Evolutionary conservation across 2,329 filamentous ascomycete species (phyloP).

Genomic region (Davidsoniella neocaledoniae): DNA sequence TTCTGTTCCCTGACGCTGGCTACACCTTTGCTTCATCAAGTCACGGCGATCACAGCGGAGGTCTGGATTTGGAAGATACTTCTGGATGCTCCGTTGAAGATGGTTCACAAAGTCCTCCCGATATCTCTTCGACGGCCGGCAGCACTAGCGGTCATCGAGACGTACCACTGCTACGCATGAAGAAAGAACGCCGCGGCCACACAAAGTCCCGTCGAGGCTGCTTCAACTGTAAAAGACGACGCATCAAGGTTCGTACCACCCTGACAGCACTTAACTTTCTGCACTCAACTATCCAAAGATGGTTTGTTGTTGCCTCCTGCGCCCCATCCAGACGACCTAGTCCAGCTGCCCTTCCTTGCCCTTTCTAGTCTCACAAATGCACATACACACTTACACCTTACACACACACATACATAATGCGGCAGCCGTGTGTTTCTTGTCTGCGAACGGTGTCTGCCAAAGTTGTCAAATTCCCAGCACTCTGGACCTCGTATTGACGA

Average conservation of each 20-base stretch:
- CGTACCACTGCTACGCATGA: constrained; percentile 2
- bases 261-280: too few species aligned
- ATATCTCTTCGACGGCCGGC: not conserved
- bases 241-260: constrained; percentile 37
- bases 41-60: constrained; percentile 3
- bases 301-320: too few species aligned
- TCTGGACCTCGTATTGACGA: too few species aligned
- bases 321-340: not conserved
- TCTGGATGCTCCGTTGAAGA: constrained; percentile 8
- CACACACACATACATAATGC: too few species aligned
- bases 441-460: too few species aligned
- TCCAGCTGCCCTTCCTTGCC: not conserved
- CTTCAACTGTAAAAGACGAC: constrained; percentile 49
- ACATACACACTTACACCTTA: not conserved
- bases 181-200: constrained; percentile 38
- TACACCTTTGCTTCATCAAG: constrained; percentile 6
- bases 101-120: constrained; percentile 8
- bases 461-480: too few species aligned
- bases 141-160: not conserved
- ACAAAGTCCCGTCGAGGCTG: constrained; percentile 50
- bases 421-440: too few species aligned
- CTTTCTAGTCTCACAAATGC: not conserved
- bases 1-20: constrained; percentile 5
- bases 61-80: constrained; percentile 9
- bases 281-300: not conserved